Evolutionary conservation across 108 stramenopile species (phyloP), one percentile per base, ranked within the genome.

Genomic region (Cyclotella kingstonii): DNA sequence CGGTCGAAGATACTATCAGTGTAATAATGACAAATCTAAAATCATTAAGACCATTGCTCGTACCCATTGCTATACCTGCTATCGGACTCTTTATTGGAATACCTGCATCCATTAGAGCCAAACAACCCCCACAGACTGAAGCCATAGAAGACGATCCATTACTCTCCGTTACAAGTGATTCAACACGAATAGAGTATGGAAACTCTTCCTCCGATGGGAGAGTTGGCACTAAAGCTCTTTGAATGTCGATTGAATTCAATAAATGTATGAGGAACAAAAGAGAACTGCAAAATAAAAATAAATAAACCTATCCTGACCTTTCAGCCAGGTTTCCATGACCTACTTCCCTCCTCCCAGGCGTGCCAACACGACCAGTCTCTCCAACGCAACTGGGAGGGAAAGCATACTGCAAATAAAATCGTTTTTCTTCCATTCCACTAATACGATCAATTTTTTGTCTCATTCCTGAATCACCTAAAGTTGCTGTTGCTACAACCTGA

Each of bases 381-480:
- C 94, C 96, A 5, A 97, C 95, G 57, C 88, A 91, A 68, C 86
- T 88, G 8, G 96, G 96, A 33, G 95, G 96, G 63, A 97, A 97
- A 18, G 87, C 76, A 50, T 97, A 97, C 73, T 97, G 96, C 62
- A 97, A 65, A 63, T 97, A 97, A 50, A 97, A 97, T 28, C 89
- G 64, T 60, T 94, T 94, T 50, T 83, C 71, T 36, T 81, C 80
- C 60, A 62, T 68, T 4, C 93, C 94, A 54, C 90, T 90, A 49
- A 97, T 71, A 31, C 70, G 81, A 54, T 97, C 95, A 38, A 91
- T 85, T 73, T 92, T 93, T 64, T 95, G 95, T 52, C 69, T 73
- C 91, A 96, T 96, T n/a, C 87, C 84, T 15, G 84, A 72, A 54
- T 79, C 83, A 42, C 86, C 96, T 46, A 98, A 67, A 6, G 97